Evolutionary conservation across 108 stramenopile species (phyloP), one percentile per base, ranked within the genome.

Genomic region (Nitzschia palea): DNA sequence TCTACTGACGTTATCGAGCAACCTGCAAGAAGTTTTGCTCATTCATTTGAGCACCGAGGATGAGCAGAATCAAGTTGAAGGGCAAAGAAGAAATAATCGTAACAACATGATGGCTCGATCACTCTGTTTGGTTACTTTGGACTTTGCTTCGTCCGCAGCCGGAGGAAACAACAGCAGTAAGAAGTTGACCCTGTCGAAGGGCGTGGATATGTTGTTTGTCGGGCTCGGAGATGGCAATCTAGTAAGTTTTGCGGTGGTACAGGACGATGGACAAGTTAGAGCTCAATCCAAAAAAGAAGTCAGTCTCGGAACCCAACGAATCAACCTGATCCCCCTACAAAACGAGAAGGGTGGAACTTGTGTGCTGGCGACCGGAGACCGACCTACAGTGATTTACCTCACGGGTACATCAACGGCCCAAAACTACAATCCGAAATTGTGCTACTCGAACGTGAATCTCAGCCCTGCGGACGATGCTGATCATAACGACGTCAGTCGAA

Each of bases 361-460:
- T 59, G 93, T 99, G 33, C 86, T 98, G 47, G 97, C 96, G 28
- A 90, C 95, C 25, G 95, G 95, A 37, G 97, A 99, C 67, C 74
- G 98, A 2, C 99, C 99, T 44, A 97, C 97, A 9, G 94, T 98
- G n/a, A 84, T 99, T 12, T 98, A 97, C 60, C 72, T 90, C 23
- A 80, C 88, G 26, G 94, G 94, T 15, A 71, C 65, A 37, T 71
- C 71, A 30, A 56, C 55, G 2, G 36, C 42, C 15, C 42, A 53
- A 0, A 74, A 74, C 47, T 82, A 80, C 58, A 87, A 87, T 54
- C 87, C 89, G 23, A 95, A 96, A 72, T 64, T 98, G 36, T 90
- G 90, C 62, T 98, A 94, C 67, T 91, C 97, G 9, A 97, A 90
- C 45, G 86, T 99, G 37, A 95, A 97, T 73, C 83, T 96, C 35